A percentile compares a stretch with the other conserved stretches of the same genome.
These are phyloP conservation scores for Fusarium hainanense DNA, from an alignment of 2,329 filamentous ascomycete species.

Conservation along the genomic window DNA sequence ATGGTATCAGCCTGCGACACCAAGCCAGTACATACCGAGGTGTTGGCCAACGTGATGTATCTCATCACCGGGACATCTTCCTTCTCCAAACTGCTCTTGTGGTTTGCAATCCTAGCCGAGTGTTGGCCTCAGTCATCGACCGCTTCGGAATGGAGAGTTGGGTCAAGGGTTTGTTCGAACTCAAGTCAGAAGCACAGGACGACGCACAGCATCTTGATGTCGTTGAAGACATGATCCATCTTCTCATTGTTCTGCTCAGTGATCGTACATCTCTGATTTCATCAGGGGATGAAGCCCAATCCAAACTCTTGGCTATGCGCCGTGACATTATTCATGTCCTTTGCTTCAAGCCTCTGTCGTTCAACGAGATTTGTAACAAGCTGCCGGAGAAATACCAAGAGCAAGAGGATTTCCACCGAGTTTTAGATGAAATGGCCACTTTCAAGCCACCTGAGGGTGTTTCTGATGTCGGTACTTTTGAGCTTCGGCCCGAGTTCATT, in stretches of 20 bases:
- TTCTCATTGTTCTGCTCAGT: slow-evolving; percentile 89
- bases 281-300: slow-evolving; percentile 71
- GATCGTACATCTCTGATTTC: slow-evolving; percentile 85
- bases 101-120: slow-evolving; percentile 82
- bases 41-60: slow-evolving; percentile 88
- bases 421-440: slow-evolving; percentile 87
- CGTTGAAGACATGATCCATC: slow-evolving; percentile 93
- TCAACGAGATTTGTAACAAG: slow-evolving; percentile 88
- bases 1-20: slow-evolving; percentile 94
- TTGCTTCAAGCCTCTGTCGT: slow-evolving; percentile 95
- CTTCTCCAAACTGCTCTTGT: slow-evolving; percentile 91
- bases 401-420: slow-evolving; percentile 84
- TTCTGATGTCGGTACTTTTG: slow-evolving; percentile 92
- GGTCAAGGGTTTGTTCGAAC: slow-evolving; percentile 84
- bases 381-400: slow-evolving; percentile 91
- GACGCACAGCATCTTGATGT: slow-evolving; percentile 90
- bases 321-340: slow-evolving; percentile 93
- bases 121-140: slow-evolving; percentile 90
- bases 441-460: slow-evolving; percentile 93
- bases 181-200: slow-evolving; percentile 79
- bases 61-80: slow-evolving; percentile 94
- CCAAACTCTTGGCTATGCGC: slow-evolving; percentile 77
- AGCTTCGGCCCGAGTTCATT: slow-evolving; percentile 86
- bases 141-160: slow-evolving; percentile 89
- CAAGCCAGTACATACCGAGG: slow-evolving; percentile 95